Evolutionary conservation across 2,329 filamentous ascomycete species (phyloP).

Genomic region (Nothomitra cinnamomea): DNA sequence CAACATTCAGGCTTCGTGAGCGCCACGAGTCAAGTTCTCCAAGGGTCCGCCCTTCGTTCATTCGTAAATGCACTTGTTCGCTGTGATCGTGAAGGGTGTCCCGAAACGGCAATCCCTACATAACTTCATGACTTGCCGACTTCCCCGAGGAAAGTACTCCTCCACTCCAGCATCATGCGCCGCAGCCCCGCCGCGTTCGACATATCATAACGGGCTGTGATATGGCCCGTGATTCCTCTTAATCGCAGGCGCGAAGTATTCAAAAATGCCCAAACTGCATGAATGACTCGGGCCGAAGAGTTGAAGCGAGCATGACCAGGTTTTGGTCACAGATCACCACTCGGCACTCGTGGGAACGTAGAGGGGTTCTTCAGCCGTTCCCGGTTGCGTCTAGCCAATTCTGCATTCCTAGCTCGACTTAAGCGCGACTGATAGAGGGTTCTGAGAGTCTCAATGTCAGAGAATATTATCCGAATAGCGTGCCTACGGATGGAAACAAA

Average conservation of each 20-base stretch:
- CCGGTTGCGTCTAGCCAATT: constrained; percentile 62
- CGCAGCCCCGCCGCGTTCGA: neutral
- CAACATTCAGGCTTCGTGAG: neutral
- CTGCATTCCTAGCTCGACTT: constrained; percentile 60
- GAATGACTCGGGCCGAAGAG: neutral
- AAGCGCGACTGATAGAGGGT: constrained; percentile 76
- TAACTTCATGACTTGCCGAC: constrained; percentile 2
- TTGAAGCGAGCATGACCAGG: neutral
- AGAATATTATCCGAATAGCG: neutral
- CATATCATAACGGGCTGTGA: neutral
- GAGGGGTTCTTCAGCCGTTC: constrained; percentile 64
- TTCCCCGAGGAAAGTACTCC: neutral
- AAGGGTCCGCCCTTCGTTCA: neutral
- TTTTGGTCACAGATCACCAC: constrained; percentile 24
- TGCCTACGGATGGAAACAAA: constrained; percentile 4
- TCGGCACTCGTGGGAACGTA: constrained; percentile 75
- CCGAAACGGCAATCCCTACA: neutral
- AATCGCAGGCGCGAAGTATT: no score
- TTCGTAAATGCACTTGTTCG: neutral
- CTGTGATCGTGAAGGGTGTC: neutral
- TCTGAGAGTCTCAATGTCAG: constrained; percentile 26
- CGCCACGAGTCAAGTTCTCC: neutral
- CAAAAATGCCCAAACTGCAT: neutral
- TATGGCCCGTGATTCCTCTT: neutral
- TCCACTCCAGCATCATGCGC: neutral